Base-by-base conservation (phyloP, 2,329 filamentous ascomycete genomes). In the Stachybotrys echinatus region DNA sequence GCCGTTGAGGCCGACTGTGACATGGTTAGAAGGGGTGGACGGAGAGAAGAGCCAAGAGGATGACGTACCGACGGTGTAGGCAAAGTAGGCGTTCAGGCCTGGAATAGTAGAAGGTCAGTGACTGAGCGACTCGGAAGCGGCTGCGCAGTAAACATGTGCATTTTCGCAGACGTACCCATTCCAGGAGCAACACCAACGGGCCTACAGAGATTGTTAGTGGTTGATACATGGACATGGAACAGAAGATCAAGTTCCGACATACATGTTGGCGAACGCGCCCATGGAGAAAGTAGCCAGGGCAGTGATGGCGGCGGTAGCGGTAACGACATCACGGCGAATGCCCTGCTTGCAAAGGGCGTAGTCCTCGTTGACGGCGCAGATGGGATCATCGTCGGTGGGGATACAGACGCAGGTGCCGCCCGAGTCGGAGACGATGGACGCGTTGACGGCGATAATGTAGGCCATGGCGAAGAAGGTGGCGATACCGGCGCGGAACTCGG, bases 31-130 rank as follows among this genome's bases (percentile, higher is more conserved):
- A n/a, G n/a, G n/a, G n/a, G n/a, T n/a, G n/a, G n/a, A 10, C 40
- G 20, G 22, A 42, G 19, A 63, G 69, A 61, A 43, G 61, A 20
- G 4, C 10, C 20, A 1, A n/a, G 21, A 20, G 19, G 12, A 45
- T 40, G 22, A 54, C 61, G 56, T 53, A 66, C 64, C 66, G 27
- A 73, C 71, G 17, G 83, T 87, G 64, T 88, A 95, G 22, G 89
- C 80, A 63, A 95, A 95, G 66, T 95, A 95, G 18, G 89, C 89
- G 62, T 95, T 95, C 49, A 95, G 68, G 22, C 90, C 65, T 67
- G 20, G 10, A n/a, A 42, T 10, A 19, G 22, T 42, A 44, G 27
- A 18, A 40, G 17, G 49, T 56, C 48, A 58, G 50, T 23, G 5
- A 34, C 27, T 34, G 27, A 34, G 27, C 27, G n/a, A 6, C 14